phyloP scores from a whole-genome alignment of 202 grass and related monocot species.

The Hordeum pubiflorum region DNA sequence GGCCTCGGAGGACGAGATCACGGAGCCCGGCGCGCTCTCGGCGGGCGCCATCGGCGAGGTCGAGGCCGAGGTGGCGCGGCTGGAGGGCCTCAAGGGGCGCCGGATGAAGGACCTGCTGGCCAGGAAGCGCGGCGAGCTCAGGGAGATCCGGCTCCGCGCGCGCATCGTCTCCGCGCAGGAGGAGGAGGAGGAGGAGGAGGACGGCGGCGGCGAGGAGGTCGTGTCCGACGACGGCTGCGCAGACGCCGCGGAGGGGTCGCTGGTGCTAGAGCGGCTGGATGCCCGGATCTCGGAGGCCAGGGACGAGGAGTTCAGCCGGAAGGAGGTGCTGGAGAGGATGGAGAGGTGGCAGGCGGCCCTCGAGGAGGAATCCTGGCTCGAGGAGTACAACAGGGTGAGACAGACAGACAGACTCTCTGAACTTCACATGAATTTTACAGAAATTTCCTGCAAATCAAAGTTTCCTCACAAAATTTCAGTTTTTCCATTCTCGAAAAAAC shows the following conservation, averaged over 20 bases:
- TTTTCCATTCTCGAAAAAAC: too few species aligned
- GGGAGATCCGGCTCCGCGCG: conserved; percentile 58
- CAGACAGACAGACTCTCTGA: background rate
- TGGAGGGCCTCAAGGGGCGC: conserved; percentile 66
- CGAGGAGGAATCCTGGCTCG: conserved; percentile 88
- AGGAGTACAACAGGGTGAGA: conserved; percentile 70
- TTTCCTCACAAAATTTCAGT: too few species aligned
- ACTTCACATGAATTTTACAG: background rate
- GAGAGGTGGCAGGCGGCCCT: conserved; percentile 67
- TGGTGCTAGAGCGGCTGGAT: conserved; percentile 60
- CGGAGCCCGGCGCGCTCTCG: conserved; percentile 52
- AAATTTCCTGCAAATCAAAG: background rate
- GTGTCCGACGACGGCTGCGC: conserved; percentile 36
- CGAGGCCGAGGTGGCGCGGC: conserved; percentile 62
- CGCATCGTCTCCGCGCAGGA: conserved; percentile 24
- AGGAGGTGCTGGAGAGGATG: conserved; percentile 74
- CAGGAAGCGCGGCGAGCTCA: conserved; percentile 67
- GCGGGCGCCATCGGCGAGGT: conserved; percentile 46
- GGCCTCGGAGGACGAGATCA: conserved; percentile 84
- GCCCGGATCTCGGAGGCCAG: conserved; percentile 60
- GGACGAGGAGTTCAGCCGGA: conserved; percentile 80
- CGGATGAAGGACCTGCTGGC: conserved; percentile 73
- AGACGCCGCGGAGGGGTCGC: conserved; percentile 18
- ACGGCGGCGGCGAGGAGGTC: background rate
- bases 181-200: conserved; percentile 20